Percentiles rank a stretch among this genome's conserved stretches.
Conservation (phyloP, 2,329 filamentous ascomycete genomes). For the Gaeumannomyces sp. region DNA sequence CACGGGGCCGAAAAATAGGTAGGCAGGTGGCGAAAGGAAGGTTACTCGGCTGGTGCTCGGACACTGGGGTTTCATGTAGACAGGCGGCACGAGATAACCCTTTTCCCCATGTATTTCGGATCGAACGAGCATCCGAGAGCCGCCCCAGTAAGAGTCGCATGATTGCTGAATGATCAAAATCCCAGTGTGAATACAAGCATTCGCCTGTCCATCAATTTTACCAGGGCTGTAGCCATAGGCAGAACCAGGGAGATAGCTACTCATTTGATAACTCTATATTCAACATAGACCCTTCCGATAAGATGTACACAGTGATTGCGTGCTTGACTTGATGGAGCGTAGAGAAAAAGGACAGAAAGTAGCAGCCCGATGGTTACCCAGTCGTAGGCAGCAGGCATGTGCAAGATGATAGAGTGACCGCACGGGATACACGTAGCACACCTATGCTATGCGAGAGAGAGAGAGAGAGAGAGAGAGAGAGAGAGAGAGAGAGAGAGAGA, state of each 20-base stretch:
- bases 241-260: no score
- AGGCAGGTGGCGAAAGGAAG: neutral
- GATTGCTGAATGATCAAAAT: no score
- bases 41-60: neutral
- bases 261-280: no score
- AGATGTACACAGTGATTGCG: no score
- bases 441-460: neutral
- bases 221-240: no score
- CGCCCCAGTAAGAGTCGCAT: no score
- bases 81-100: no score
- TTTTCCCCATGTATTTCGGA: neutral
- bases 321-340: no score
- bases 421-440: no score
- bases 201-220: no score
- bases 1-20: neutral
- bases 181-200: no score
- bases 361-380: neutral
- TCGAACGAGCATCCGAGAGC: neutral
- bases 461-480: neutral
- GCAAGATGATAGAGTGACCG: neutral
- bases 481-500: neutral
- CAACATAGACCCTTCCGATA: no score
- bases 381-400: neutral
- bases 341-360: neutral
- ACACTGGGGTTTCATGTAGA: neutral